These are phyloP conservation scores for Scedosporium aurantiacum DNA, from an alignment of 2,329 filamentous ascomycete genomes.

Conservation along the genomic window DNA sequence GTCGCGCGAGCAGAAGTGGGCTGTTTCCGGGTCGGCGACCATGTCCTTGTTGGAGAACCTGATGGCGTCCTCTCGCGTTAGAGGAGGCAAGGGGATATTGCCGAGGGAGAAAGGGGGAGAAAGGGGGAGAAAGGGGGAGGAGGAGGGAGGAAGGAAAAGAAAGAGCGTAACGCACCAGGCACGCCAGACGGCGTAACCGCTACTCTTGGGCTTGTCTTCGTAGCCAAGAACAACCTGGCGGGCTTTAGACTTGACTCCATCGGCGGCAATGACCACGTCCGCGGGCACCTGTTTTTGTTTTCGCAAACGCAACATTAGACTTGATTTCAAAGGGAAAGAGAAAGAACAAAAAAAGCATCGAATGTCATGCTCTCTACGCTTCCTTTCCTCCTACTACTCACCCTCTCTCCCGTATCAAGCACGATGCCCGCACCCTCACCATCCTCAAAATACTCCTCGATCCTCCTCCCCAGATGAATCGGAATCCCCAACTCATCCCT, in stretches of 20 bases:
- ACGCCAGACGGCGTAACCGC: constrained; percentile 40
- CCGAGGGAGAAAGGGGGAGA: no score
- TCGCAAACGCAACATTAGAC: no score
- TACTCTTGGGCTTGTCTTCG: constrained; percentile 38
- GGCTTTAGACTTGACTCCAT: constrained; percentile 43
- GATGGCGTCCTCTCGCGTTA: not conserved
- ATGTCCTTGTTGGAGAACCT: constrained; percentile 37
- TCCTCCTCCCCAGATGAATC: constrained; percentile 39
- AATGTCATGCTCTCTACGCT: no score
- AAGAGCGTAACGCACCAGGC: constrained; percentile 35
- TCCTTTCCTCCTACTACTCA: constrained; percentile 11
- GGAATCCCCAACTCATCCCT: constrained; percentile 41
- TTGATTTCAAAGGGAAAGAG: no score
- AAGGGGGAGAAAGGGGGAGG: no score
- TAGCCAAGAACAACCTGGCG: constrained; percentile 38
- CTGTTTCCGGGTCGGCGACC: constrained; percentile 38
- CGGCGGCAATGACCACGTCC: constrained; percentile 42
- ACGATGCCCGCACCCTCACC: constrained; percentile 38
- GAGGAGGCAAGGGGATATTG: no score
- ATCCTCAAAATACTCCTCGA: constrained; percentile 44
- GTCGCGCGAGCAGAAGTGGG: constrained; percentile 43
- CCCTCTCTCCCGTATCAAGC: constrained; percentile 34
- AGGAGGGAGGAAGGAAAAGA: no score
- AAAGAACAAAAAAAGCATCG: no score
- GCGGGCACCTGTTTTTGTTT: constrained; percentile 22